These are phyloP conservation scores for Hypoxylon crocopeplum DNA, from an alignment of 495 filamentous ascomycete species.

Conservation along the genomic window DNA sequence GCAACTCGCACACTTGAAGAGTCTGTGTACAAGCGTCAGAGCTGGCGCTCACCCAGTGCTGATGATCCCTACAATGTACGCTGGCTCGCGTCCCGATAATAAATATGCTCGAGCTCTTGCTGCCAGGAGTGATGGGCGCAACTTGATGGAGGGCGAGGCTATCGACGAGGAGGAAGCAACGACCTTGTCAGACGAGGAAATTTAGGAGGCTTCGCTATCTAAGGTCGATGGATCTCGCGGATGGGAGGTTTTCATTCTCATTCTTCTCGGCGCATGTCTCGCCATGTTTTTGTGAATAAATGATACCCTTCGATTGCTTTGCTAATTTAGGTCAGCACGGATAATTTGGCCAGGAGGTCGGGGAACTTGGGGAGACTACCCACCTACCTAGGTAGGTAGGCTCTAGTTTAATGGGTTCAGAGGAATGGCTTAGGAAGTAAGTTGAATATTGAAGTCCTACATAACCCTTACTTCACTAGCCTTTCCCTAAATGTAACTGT, in stretches of 20 bases:
- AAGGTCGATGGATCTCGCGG: not conserved
- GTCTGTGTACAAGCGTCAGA: conserved; percentile 34
- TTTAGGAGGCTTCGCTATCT: conserved; percentile 11
- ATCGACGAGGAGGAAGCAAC: conserved; percentile 22
- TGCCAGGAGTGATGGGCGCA: conserved; percentile 18
- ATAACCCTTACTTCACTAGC: too few relatives aligned
- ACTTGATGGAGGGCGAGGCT: conserved; percentile 12
- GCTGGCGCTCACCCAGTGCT: conserved; percentile 33
- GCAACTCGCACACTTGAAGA: conserved; percentile 70
- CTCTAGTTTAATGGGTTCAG: not conserved
- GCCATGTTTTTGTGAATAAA: conserved; percentile 5
- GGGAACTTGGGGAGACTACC: too few relatives aligned
- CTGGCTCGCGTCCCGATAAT: conserved; percentile 49
- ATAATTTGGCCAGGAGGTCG: too few relatives aligned
- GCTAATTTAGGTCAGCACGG: not conserved
- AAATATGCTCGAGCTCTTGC: conserved; percentile 36
- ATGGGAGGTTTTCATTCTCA: conserved; percentile 4
- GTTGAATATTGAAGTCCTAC: too few relatives aligned
- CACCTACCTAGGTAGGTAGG: too few relatives aligned
- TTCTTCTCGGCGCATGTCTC: conserved; percentile 1
- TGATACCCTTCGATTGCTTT: conserved; percentile 15
- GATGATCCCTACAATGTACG: conserved; percentile 54
- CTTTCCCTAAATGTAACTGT: too few relatives aligned
- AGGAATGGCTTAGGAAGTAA: not conserved
- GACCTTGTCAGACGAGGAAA: conserved; percentile 20